A percentile compares a stretch with the other conserved stretches of the same genome.
These are phyloP conservation scores for Xylariomycetidae sp. DNA, from an alignment of 2,329 filamentous ascomycete species.

Conservation along the genomic window DNA sequence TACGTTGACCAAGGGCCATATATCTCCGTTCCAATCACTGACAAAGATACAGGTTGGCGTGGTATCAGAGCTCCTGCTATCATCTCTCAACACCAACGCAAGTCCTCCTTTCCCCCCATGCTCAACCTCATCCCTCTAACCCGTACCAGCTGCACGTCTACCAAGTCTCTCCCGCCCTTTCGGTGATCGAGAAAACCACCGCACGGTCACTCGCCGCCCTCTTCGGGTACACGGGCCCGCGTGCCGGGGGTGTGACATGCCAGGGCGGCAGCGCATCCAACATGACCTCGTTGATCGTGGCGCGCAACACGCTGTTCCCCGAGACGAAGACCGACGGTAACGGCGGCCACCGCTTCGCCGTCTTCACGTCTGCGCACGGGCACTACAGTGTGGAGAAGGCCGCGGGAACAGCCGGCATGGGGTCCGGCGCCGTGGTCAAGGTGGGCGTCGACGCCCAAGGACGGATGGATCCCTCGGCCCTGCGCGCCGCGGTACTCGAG, in stretches of 20 bases:
- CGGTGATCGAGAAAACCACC: slow-evolving; percentile 81
- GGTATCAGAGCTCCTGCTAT: slow-evolving; percentile 76
- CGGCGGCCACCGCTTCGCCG: slow-evolving; percentile 57
- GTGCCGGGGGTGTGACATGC: slow-evolving; percentile 52
- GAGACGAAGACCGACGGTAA: slow-evolving; percentile 71
- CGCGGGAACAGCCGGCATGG: slow-evolving; percentile 83
- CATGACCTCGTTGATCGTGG: slow-evolving; percentile 63
- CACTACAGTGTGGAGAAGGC: slow-evolving; percentile 96
- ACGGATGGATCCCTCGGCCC: slow-evolving; percentile 60
- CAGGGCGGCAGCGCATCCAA: slow-evolving; percentile 70
- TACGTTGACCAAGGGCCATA: no score
- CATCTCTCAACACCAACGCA: slow-evolving; percentile 85
- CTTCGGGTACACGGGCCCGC: slow-evolving; percentile 68
- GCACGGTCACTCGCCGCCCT: slow-evolving; percentile 64
- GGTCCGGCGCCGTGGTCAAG: slow-evolving; percentile 63
- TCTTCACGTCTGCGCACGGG: slow-evolving; percentile 85
- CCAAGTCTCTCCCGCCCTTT: slow-evolving; percentile 84
- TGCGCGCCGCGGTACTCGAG: slow-evolving; percentile 56
- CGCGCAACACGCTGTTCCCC: slow-evolving; percentile 80
- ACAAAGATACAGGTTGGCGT: slow-evolving; percentile 58
- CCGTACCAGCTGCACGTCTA: slow-evolving; percentile 69
- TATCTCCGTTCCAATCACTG: neutral
- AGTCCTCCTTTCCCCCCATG: slow-evolving; percentile 19
- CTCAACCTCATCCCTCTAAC: slow-evolving; percentile 27
- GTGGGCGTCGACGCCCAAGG: slow-evolving; percentile 70